Base-by-base conservation (phyloP, 2,329 filamentous ascomycete species). In the Sclerotiophoma versabilis region DNA sequence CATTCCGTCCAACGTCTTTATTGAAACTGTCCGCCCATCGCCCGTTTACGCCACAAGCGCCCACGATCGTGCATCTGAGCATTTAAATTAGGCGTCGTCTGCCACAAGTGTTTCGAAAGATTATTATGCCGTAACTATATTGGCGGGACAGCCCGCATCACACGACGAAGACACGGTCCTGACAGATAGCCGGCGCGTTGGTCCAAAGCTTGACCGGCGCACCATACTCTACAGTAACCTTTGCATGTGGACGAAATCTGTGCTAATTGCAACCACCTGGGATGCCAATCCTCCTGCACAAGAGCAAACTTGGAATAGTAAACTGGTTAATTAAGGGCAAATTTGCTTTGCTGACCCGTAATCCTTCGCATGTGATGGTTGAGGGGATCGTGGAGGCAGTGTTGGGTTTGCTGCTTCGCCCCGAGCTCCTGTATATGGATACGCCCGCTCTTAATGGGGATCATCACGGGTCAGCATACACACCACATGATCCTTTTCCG, bases 41-140 rank as follows among this genome's bases (percentile, higher is more conserved):
- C 39, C 37, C 45, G 44, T 54, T 54, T 34, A 30, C 51, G 51
- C 46, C 51, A 54, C 51, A 54, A 49, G 51, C 51, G 45, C 45
- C 30, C 41, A 45, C 41, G 45, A 54, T 54, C 51, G 51, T 49
- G 51, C 46, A 49, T 32, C 33, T 42, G 23, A 41, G 30, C 34
- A 14, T 30, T 36, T 49, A 14, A 20, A 26, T 30, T 32, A 23
- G 23, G n/a, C 30, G 22, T 39, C 23, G 22, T 45, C 33, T 33
- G 44, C 38, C 44, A 44, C 44, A 36, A 37, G 26, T 38, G 19
- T 32, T 26, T 33, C 20, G 10, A 49, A 45, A 22, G 17, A 20
- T 49, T 8, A 17, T 20, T 41, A 34, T 34, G 45, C 34, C 45
- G 39, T 41, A 34, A 29, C 41, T 11, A 17, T 17, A 10, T 20